Conservation (phyloP, 116 monocot genomes). For the Phalaenopsis hybrid region DNA sequence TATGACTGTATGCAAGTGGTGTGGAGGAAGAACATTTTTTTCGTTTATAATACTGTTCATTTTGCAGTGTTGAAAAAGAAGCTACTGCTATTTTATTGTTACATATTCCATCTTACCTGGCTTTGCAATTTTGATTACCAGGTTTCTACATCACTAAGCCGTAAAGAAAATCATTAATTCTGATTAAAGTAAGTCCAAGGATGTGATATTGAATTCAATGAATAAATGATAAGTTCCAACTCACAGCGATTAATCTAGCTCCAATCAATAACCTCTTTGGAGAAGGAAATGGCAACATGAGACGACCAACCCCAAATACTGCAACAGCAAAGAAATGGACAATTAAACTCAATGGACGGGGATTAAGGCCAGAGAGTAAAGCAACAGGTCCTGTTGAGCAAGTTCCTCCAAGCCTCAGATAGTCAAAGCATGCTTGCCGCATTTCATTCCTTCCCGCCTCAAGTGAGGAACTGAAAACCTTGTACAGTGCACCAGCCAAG, state of each 20-base stretch:
- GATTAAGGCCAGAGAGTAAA: constrained; percentile 46
- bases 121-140: no score
- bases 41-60: no score
- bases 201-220: not conserved
- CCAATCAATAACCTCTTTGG: constrained; percentile 43
- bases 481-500: constrained; percentile 45
- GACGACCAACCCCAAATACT: constrained; percentile 51
- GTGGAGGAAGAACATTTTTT: no score
- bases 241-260: constrained; percentile 42
- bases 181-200: no score
- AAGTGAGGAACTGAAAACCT: constrained; percentile 39
- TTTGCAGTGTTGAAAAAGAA: no score
- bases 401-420: constrained; percentile 46
- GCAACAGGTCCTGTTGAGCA: constrained; percentile 33
- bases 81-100: no score
- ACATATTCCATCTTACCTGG: no score
- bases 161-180: no score
- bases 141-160: no score
- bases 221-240: constrained; percentile 5
- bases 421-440: constrained; percentile 55
- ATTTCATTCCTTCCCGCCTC: constrained; percentile 51
- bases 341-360: constrained; percentile 42
- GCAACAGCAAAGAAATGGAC: constrained; percentile 57
- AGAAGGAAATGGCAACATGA: constrained; percentile 51
- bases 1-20: no score